Evolutionary conservation across 352 stramenopile genomes (phyloP).

Genomic region (Phytophthora palmivora): DNA sequence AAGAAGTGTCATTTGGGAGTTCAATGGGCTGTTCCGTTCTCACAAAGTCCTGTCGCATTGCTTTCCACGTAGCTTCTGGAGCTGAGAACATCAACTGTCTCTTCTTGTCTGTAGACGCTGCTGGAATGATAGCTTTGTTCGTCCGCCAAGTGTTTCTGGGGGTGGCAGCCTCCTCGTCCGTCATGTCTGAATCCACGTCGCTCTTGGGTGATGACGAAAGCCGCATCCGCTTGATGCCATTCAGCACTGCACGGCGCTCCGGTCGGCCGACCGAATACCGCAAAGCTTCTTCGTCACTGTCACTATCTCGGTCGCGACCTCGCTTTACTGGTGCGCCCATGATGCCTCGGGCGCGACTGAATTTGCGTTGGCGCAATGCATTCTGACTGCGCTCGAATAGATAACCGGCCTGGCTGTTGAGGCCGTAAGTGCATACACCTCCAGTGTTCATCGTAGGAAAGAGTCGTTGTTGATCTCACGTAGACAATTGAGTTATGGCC

Average conservation of each 20-base stretch:
- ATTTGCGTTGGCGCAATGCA: slow-evolving; percentile 55
- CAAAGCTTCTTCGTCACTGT: slow-evolving; percentile 18
- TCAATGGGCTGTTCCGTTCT: slow-evolving; percentile 6
- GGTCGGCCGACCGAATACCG: slow-evolving; percentile 5
- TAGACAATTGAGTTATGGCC: slow-evolving; percentile 31
- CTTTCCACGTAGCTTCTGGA: slow-evolving; percentile 23
- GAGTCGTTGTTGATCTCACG: slow-evolving; percentile 3
- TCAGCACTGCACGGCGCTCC: slow-evolving; percentile 38
- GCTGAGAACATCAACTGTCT: slow-evolving; percentile 22
- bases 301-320: slow-evolving; percentile 35
- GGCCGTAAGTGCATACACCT: slow-evolving; percentile 47
- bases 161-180: slow-evolving; percentile 41
- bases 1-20: slow-evolving; percentile 37
- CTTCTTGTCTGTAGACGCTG: slow-evolving; percentile 29
- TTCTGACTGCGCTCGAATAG: slow-evolving; percentile 47
- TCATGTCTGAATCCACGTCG: slow-evolving; percentile 40
- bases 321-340: slow-evolving; percentile 46
- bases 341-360: slow-evolving; percentile 46
- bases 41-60: slow-evolving; percentile 15
- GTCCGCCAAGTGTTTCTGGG: slow-evolving; percentile 30
- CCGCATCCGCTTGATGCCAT: slow-evolving; percentile 78
- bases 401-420: slow-evolving; percentile 44
- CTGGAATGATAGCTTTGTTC: slow-evolving; percentile 32
- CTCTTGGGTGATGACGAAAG: slow-evolving; percentile 46
- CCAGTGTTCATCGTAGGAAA: slow-evolving; percentile 22